Base-by-base conservation (phyloP, 306 rosid genomes). In the Quercus bicolor region DNA sequence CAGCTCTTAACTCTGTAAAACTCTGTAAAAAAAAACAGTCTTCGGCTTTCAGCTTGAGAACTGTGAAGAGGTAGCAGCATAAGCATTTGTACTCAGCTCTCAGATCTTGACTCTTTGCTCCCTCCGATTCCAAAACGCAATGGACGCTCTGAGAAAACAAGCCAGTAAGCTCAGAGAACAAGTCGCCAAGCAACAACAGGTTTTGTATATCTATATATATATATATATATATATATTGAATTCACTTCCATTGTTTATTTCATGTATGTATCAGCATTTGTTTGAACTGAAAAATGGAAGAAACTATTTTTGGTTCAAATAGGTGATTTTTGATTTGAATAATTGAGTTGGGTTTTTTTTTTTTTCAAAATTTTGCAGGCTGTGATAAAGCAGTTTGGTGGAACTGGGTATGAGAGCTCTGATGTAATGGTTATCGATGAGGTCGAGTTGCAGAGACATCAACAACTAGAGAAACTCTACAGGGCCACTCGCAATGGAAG, bases 381-480 rank as follows among this genome's bases (percentile, higher is more conserved):
- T 83, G 90, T 95, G 40, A 90, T 91, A 81, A 95, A 95, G 90
- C 99, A 95, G 76, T 93, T 95, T 83, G 78, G 92, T 77, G 85
- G 86, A 61, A 89, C 93, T 80, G 98, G 98, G 65, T 95, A 93
- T 78, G 99, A 90, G 85, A 86, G 94, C 77, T 95, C 99, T 18
- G 96, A 87, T 86, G 92, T 91, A 29, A 77, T 95, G 88, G 99
- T 95, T 33, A 91, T 91, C 75, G 98, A 93, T 86, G 98, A 95
- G 87, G 87, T 87, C 72, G 99, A 95, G 85, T 73, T 95, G 99
- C 94, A 91, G 84, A 91, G 97, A 75, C 98, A 95, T 89, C 99
- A 95, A 60, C 97, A 91, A 37, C 90, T 95, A 21, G 97, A 91
- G 80, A 95, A 84, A 84, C 85, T 91, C 29, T 95, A 95, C 59